Conservation (phyloP, 2,329 filamentous ascomycete species). For the Fusarium scirpi region DNA sequence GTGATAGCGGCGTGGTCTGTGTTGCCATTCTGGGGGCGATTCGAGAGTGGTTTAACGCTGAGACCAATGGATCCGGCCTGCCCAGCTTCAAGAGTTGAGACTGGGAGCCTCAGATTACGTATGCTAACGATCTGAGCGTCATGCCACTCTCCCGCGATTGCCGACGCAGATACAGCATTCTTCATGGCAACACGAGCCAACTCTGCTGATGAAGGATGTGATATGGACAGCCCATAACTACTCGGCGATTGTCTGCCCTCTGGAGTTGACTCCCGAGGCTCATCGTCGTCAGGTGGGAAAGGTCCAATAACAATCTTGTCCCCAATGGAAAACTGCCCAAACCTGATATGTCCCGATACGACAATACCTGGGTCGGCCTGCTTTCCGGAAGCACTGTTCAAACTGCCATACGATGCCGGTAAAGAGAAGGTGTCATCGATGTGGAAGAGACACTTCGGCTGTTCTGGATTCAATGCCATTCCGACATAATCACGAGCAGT, state of each 20-base stretch:
- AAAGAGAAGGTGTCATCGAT: slow-evolving; percentile 91
- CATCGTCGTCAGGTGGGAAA: slow-evolving; percentile 71
- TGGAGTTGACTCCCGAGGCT: slow-evolving; percentile 52
- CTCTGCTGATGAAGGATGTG: slow-evolving; percentile 66
- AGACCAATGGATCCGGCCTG: slow-evolving; percentile 93
- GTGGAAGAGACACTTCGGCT: slow-evolving; percentile 79
- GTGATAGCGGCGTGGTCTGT: not conserved
- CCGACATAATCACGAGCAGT: slow-evolving; percentile 67
- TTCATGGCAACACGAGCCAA: slow-evolving; percentile 64
- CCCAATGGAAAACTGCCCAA: slow-evolving; percentile 81
- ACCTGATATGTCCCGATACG: slow-evolving; percentile 85
- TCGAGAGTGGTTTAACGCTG: slow-evolving; percentile 61
- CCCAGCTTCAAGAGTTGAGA: slow-evolving; percentile 78
- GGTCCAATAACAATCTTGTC: slow-evolving; percentile 85
- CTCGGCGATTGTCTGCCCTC: slow-evolving; percentile 62
- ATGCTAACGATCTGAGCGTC: slow-evolving; percentile 85
- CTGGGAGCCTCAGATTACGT: slow-evolving; percentile 86
- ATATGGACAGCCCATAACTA: slow-evolving; percentile 63
- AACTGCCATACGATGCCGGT: slow-evolving; percentile 65
- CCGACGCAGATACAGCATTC: slow-evolving; percentile 64
- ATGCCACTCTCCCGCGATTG: slow-evolving; percentile 78
- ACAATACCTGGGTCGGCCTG: slow-evolving; percentile 71
- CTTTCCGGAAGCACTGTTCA: slow-evolving; percentile 30
- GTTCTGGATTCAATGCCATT: slow-evolving; percentile 67
- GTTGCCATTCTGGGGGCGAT: slow-evolving; percentile 15